These are phyloP conservation scores for Aspergillus pseudoglaucus DNA, from an alignment of 2,329 filamentous ascomycete species.

Conservation along the genomic window DNA sequence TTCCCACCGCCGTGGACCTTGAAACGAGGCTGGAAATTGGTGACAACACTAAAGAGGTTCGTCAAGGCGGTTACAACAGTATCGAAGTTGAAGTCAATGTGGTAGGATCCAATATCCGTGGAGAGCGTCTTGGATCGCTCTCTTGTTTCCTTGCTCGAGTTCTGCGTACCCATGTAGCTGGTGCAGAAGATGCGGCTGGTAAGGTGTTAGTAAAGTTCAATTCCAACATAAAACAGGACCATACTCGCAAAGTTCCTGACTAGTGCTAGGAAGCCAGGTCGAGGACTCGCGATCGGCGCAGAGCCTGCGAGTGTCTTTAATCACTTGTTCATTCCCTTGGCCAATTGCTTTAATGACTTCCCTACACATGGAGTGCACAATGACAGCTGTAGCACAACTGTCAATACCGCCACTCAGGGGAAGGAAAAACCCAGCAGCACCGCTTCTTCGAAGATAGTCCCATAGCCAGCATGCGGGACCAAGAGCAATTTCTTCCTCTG, in stretches of 20 bases:
- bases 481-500: slow-evolving; percentile 62
- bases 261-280: slow-evolving; percentile 48
- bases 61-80: slow-evolving; percentile 55
- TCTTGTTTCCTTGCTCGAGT: slow-evolving; percentile 62
- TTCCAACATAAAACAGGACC: background rate
- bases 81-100: slow-evolving; percentile 69
- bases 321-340: slow-evolving; percentile 43
- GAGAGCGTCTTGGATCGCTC: slow-evolving; percentile 57
- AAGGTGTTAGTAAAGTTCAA: slow-evolving; percentile 1
- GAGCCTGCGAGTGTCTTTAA: slow-evolving; percentile 48
- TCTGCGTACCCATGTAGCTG: slow-evolving; percentile 64
- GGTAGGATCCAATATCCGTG: slow-evolving; percentile 61
- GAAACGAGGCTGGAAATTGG: slow-evolving; percentile 56
- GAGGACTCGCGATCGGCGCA: slow-evolving; percentile 43
- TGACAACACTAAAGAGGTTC: slow-evolving; percentile 52
- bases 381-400: slow-evolving; percentile 32
- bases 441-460: slow-evolving; percentile 35
- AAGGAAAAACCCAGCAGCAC: slow-evolving; percentile 33
- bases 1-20: slow-evolving; percentile 58
- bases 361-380: slow-evolving; percentile 36
- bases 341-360: slow-evolving; percentile 30
- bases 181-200: slow-evolving; percentile 52
- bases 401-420: slow-evolving; percentile 37
- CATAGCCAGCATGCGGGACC: slow-evolving; percentile 61
- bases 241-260: slow-evolving; percentile 53